Percentiles rank a stretch among this genome's conserved stretches.
Conservation (phyloP, 2,329 filamentous ascomycete genomes). For the Diaporthe sp. region DNA sequence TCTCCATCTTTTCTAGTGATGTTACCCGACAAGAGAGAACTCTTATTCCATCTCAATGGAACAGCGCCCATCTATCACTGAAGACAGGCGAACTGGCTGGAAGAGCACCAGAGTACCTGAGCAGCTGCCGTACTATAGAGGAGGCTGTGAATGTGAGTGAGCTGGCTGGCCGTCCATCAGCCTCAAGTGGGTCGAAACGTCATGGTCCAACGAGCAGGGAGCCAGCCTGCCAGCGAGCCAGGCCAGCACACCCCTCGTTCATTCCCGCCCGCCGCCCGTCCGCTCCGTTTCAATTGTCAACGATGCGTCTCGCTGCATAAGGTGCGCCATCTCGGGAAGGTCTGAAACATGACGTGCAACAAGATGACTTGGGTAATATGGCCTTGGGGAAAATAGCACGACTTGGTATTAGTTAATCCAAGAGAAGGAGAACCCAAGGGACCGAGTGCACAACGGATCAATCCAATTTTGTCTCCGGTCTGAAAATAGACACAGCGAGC, state of each 20-base stretch:
- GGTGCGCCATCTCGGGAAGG: slow-evolving; percentile 17
- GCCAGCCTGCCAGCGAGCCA: neutral
- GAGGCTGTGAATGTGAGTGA: neutral
- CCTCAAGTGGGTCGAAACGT: slow-evolving; percentile 30
- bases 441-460: neutral
- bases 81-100: neutral
- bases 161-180: neutral
- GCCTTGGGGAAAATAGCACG: neutral
- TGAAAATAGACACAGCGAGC: neutral
- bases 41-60: neutral
- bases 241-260: neutral
- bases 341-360: slow-evolving; percentile 32
- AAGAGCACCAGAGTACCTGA: neutral
- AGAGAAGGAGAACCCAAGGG: neutral
- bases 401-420: neutral
- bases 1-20: neutral
- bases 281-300: slow-evolving; percentile 28
- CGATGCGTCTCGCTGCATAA: slow-evolving; percentile 14
- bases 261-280: slow-evolving; percentile 16
- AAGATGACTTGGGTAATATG: slow-evolving; percentile 4
- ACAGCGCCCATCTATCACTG: too few species aligned
- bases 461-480: neutral
- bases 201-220: slow-evolving; percentile 16
- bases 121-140: neutral
- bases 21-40: neutral